Conservation (phyloP, 2,329 filamentous ascomycete genomes). For the Xylariaceae sp. region DNA sequence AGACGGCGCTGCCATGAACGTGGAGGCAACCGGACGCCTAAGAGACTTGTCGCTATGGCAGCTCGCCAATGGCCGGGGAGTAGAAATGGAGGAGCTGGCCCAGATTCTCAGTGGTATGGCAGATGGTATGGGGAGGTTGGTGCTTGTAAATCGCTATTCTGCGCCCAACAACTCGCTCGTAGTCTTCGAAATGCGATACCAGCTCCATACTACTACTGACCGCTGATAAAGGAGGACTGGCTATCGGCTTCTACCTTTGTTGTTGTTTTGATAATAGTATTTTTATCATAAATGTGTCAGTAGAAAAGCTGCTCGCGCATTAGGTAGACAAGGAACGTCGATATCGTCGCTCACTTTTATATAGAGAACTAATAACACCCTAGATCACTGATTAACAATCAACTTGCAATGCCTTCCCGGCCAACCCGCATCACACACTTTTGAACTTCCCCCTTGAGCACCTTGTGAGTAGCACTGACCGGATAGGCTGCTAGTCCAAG, state of each 20-base stretch:
- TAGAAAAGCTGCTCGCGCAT: too few species aligned
- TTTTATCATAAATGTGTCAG: too few species aligned
- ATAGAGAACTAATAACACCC: too few species aligned
- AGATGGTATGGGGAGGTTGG: slow-evolving; percentile 25
- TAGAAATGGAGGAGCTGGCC: slow-evolving; percentile 30
- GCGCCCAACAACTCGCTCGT: background rate
- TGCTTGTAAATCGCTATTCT: slow-evolving; percentile 18
- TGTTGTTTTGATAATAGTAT: too few species aligned
- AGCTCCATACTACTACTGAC: background rate
- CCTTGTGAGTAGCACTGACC: slow-evolving; percentile 8
- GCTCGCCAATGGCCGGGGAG: slow-evolving; percentile 27
- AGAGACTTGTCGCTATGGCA: slow-evolving; percentile 32
- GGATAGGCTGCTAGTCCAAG: slow-evolving; percentile 8
- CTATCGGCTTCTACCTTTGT: too few species aligned
- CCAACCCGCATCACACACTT: background rate
- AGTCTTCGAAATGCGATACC: background rate
- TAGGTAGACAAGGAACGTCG: too few species aligned
- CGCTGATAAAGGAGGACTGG: too few species aligned
- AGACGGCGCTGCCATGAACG: slow-evolving; percentile 13
- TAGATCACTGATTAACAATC: too few species aligned
- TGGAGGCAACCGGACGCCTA: slow-evolving; percentile 25
- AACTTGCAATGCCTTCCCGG: background rate
- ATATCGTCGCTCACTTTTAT: too few species aligned
- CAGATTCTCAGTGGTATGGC: slow-evolving; percentile 26
- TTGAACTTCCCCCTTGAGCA: slow-evolving; percentile 10